Conservation (phyloP, 2,329 filamentous ascomycete species). For the Diaporthe humulicola region DNA sequence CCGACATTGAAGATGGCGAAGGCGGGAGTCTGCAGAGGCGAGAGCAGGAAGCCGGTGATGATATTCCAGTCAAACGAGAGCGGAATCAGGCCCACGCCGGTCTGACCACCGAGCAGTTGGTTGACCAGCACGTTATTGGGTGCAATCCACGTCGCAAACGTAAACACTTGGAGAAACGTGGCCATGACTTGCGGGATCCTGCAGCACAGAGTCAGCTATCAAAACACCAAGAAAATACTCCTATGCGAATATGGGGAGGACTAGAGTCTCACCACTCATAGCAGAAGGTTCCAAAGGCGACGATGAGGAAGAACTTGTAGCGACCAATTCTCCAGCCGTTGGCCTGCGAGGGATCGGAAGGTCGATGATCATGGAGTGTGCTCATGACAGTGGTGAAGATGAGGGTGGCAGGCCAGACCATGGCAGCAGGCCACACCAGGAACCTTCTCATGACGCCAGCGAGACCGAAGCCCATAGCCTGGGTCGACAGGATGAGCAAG, state of each 20-base stretch:
- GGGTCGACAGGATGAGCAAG: slow-evolving; percentile 70
- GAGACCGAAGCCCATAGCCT: slow-evolving; percentile 74
- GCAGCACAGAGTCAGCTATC: neutral
- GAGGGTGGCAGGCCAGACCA: slow-evolving; percentile 74
- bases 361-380: slow-evolving; percentile 72
- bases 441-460: slow-evolving; percentile 71
- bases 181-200: slow-evolving; percentile 52
- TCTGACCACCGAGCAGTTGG: slow-evolving; percentile 72
- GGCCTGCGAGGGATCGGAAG: slow-evolving; percentile 53
- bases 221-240: neutral
- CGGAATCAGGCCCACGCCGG: slow-evolving; percentile 70
- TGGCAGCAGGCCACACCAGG: slow-evolving; percentile 71
- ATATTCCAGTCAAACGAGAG: slow-evolving; percentile 70
- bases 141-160: slow-evolving; percentile 73
- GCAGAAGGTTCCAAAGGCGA: slow-evolving; percentile 61
- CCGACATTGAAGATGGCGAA: slow-evolving; percentile 73
- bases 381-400: slow-evolving; percentile 73
- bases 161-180: slow-evolving; percentile 57
- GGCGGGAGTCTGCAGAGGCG: slow-evolving; percentile 71
- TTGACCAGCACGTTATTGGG: slow-evolving; percentile 72
- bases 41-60: slow-evolving; percentile 67
- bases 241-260: neutral
- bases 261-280: slow-evolving; percentile 47
- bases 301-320: slow-evolving; percentile 69
- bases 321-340: slow-evolving; percentile 68